Evolutionary conservation across 441 rosid species (phyloP).

Genomic region (Populus tomentosa): DNA sequence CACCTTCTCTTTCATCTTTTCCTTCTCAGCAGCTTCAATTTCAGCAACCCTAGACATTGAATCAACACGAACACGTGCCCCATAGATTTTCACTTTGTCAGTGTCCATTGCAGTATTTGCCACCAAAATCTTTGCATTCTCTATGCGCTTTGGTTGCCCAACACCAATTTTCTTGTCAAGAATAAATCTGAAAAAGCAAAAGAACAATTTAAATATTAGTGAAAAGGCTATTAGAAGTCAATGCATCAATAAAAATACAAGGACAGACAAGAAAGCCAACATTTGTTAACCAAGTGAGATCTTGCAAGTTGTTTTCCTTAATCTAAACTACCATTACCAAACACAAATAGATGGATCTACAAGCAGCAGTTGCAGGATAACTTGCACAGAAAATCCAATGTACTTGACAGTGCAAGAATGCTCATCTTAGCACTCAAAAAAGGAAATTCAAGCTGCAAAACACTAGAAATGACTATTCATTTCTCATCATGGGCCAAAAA

Average conservation of each 20-base stretch:
- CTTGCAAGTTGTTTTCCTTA: background rate
- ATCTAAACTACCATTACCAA: background rate
- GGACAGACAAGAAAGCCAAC: background rate
- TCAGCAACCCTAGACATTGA: slow-evolving; percentile 96
- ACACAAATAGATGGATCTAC: background rate
- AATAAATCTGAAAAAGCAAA: slow-evolving; percentile 59
- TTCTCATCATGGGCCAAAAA: background rate
- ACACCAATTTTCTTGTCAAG: slow-evolving; percentile 99
- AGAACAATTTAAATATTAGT: too few relatives aligned
- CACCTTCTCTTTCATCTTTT: slow-evolving; percentile 97
- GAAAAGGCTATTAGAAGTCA: background rate
- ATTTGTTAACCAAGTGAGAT: background rate
- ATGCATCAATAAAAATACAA: background rate
- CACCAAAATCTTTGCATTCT: slow-evolving; percentile 93
- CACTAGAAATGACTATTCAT: background rate
- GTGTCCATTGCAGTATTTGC: slow-evolving; percentile 99
- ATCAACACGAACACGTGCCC: slow-evolving; percentile 98
- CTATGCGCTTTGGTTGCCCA: slow-evolving; percentile 96
- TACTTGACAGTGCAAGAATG: background rate
- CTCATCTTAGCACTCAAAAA: background rate
- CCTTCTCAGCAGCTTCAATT: slow-evolving; percentile 97
- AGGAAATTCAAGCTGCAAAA: background rate
- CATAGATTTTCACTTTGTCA: slow-evolving; percentile 96
- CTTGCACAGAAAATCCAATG: background rate
- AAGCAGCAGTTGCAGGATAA: background rate